Percentiles rank a stretch among this genome's conserved stretches.
Conservation (phyloP, 2,329 filamentous ascomycete species). For the Drechslerella coelobrocha region DNA sequence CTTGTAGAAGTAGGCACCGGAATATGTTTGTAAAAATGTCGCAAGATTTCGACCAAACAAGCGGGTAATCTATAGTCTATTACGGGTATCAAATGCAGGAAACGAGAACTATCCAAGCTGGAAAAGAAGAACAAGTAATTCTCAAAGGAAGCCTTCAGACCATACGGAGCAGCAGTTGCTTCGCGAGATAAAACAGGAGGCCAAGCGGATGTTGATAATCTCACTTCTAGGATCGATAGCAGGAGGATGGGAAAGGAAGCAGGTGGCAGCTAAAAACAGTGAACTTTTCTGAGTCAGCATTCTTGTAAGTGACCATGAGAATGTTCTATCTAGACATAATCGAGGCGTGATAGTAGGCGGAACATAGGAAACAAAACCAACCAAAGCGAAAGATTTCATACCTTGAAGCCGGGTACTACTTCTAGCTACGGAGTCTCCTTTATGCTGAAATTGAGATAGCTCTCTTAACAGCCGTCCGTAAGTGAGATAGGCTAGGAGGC, state of each 20-base stretch:
- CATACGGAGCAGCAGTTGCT: slow-evolving; percentile 18
- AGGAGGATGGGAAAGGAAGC: slow-evolving; percentile 32
- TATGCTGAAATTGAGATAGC: slow-evolving; percentile 30
- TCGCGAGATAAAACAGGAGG: slow-evolving; percentile 7
- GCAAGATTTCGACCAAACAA: slow-evolving; percentile 14
- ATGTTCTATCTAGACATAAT: not conserved
- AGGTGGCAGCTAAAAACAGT: slow-evolving; percentile 28
- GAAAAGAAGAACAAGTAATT: slow-evolving; percentile 3
- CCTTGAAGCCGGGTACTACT: slow-evolving; percentile 30
- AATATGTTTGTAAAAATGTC: not conserved
- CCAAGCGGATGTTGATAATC: slow-evolving; percentile 27
- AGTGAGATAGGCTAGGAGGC: slow-evolving; percentile 26
- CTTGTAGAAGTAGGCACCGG: not conserved
- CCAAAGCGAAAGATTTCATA: slow-evolving; percentile 35
- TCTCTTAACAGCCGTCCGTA: slow-evolving; percentile 10
- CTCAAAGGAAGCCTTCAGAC: slow-evolving; percentile 14
- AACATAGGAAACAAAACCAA: not conserved
- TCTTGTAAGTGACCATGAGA: not conserved
- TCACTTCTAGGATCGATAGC: slow-evolving; percentile 21
- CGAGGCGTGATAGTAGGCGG: not conserved
- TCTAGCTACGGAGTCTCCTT: slow-evolving; percentile 9
- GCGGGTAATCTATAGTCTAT: slow-evolving; percentile 41
- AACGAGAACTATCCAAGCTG: slow-evolving; percentile 7
- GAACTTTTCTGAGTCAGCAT: slow-evolving; percentile 17
- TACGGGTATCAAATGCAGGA: slow-evolving; percentile 44